These are phyloP conservation scores for Pseudogymnoascus sp. DNA, from an alignment of 2,329 filamentous ascomycete species.

Conservation along the genomic window DNA sequence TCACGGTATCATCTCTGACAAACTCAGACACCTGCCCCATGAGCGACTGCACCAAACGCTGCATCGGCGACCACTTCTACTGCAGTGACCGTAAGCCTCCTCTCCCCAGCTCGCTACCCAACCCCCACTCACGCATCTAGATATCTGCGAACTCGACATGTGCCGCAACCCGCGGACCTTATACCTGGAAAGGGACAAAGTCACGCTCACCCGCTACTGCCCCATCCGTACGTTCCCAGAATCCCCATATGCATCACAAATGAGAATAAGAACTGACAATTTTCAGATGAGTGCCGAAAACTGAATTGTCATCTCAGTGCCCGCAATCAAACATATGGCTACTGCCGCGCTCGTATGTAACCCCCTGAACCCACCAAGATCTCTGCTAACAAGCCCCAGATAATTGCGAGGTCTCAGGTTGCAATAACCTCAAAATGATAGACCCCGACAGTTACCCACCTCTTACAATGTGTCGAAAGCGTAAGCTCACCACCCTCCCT, in stretches of 20 bases:
- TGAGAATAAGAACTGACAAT: background rate
- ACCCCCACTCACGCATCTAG: background rate
- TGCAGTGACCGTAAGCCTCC: background rate
- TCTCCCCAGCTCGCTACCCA: background rate
- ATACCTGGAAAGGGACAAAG: background rate
- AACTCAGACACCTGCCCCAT: background rate
- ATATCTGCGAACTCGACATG: background rate
- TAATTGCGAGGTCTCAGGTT: background rate
- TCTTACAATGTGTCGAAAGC: background rate
- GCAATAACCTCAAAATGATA: background rate
- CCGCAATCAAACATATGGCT: background rate
- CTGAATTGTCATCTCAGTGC: background rate
- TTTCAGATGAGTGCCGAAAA: background rate
- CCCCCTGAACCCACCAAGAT: background rate
- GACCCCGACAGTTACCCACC: background rate
- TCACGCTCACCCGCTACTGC: background rate
- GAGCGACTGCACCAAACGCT: background rate
- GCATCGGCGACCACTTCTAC: background rate
- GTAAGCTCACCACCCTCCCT: background rate
- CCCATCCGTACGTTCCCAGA: background rate
- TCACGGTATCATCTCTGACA: background rate
- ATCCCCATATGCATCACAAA: background rate
- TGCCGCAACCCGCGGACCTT: background rate
- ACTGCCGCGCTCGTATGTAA: background rate
- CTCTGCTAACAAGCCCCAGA: background rate